A percentile compares a stretch with the other conserved stretches of the same genome.
These are phyloP conservation scores for Diutina siamensis DNA, from an alignment of 1,139 yeast genomes.

Conservation along the genomic window DNA sequence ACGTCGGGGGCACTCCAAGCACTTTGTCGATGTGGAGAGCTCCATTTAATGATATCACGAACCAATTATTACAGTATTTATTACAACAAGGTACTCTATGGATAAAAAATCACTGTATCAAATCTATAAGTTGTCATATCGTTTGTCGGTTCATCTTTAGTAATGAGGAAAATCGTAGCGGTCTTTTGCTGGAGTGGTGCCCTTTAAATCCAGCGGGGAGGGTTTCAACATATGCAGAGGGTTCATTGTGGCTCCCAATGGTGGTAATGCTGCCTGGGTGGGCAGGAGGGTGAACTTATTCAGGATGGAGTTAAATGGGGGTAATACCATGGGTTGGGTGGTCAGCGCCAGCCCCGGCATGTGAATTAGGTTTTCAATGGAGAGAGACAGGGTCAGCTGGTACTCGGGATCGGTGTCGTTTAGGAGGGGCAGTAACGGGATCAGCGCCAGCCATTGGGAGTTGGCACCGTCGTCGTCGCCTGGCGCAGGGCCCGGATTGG, in stretches of 20 bases:
- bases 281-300: slow-evolving; percentile 2
- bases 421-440: slow-evolving; percentile 3
- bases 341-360: slow-evolving; percentile 1
- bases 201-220: not conserved
- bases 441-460: slow-evolving; percentile 2
- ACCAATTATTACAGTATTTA: too few relatives aligned
- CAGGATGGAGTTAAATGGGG: slow-evolving; percentile 1
- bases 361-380: slow-evolving; percentile 4
- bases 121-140: too few relatives aligned
- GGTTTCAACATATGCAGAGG: slow-evolving; percentile 6
- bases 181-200: not conserved
- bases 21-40: not conserved
- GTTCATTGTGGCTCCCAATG: slow-evolving; percentile 3
- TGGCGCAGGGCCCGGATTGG: not conserved
- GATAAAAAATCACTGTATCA: too few relatives aligned
- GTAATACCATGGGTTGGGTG: not conserved
- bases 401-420: slow-evolving; percentile 4
- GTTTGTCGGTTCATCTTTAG: too few relatives aligned
- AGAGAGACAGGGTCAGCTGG: not conserved
- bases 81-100: too few relatives aligned
- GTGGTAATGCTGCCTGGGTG: not conserved
- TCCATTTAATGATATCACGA: not conserved
- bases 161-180: not conserved
- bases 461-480: not conserved
- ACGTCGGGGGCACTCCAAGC: not conserved